These are phyloP conservation scores for Sindora glabra DNA, from an alignment of 306 rosid species.

Conservation along the genomic window DNA sequence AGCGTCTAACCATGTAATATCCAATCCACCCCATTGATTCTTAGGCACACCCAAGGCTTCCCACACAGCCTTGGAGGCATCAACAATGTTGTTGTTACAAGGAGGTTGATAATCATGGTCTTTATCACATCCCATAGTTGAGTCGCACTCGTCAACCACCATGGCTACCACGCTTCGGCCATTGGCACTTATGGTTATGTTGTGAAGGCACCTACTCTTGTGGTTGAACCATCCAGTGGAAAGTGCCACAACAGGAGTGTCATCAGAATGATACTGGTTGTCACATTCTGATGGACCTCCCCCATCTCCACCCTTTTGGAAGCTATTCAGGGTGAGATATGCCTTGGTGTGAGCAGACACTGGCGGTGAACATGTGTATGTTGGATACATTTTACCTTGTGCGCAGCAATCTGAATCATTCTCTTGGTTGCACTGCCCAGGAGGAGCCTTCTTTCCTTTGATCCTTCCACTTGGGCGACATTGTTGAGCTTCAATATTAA, in stretches of 20 bases:
- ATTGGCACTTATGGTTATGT: conserved; percentile 26
- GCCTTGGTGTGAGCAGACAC: conserved; percentile 26
- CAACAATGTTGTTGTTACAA: conserved; percentile 37
- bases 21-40: conserved; percentile 10
- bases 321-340: conserved; percentile 32
- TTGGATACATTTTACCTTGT: conserved; percentile 19
- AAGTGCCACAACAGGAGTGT: conserved; percentile 24
- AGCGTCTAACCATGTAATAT: conserved; percentile 16
- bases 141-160: conserved; percentile 55
- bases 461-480: conserved; percentile 18
- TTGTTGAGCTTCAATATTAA: conserved; percentile 4
- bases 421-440: conserved; percentile 27
- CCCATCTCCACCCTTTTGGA: conserved; percentile 38
- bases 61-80: conserved; percentile 34
- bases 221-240: conserved; percentile 38
- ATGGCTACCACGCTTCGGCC: conserved; percentile 33
- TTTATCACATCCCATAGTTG: conserved; percentile 34
- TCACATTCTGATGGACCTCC: conserved; percentile 42
- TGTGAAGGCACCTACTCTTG: conserved; percentile 25
- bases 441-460: conserved; percentile 16
- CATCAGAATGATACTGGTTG: conserved; percentile 20
- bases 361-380: conserved; percentile 30
- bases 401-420: conserved; percentile 33
- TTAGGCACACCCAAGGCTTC: conserved; percentile 16
- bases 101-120: conserved; percentile 40